Evolutionary conservation across 768 basidiomycete genomes (phyloP), one percentile per base, ranked within the genome.

Genomic region (Mycena epipterygia): DNA sequence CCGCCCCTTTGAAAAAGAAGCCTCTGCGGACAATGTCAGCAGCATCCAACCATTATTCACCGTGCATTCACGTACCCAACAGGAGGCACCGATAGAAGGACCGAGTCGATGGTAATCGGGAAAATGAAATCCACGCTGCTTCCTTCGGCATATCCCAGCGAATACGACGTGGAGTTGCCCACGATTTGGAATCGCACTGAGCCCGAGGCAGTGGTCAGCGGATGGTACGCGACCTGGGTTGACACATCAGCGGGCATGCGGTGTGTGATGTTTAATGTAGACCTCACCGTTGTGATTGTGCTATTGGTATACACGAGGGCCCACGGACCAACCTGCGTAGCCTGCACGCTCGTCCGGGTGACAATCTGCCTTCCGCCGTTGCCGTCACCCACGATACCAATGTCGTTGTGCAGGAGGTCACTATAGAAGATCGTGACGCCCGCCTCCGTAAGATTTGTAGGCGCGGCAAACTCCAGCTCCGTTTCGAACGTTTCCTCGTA

Each of bases 401-500:
- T 81, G 64, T 83, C 83, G 68, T 82, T 82, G 68, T 84, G 83
- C 63, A 83, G 70, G 21, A 73, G 69, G 66, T 83, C 82, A 14
- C 81, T 79, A 39, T 83, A 83, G 44, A 81, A 83, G 4, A 82
- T 74, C 19, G 75, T 82, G 23, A 81, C 72, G 0, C 84, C 84
- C 9, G 83, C 83, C 72, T 85, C 84, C 5, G 80, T 80, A 23
- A 81, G 71, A 49, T 79, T 80, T 21, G 68, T 76, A 25, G 33
- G 67, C 1, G 82, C 79, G 3, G 58, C 41, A 60, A 85, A 85
- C 14, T 81, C 76, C 1, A 85, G 57, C 25, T 75, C 64, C 21
- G 79, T 81, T 67, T 84, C 82, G 48, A 84, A 84, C 0, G 76
- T 76, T 63, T 84, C 82, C n/a, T 76, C 73, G 58, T 83, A 82